Base-by-base conservation (phyloP, 2,329 filamentous ascomycete genomes). In the Colletotrichum trifolii region DNA sequence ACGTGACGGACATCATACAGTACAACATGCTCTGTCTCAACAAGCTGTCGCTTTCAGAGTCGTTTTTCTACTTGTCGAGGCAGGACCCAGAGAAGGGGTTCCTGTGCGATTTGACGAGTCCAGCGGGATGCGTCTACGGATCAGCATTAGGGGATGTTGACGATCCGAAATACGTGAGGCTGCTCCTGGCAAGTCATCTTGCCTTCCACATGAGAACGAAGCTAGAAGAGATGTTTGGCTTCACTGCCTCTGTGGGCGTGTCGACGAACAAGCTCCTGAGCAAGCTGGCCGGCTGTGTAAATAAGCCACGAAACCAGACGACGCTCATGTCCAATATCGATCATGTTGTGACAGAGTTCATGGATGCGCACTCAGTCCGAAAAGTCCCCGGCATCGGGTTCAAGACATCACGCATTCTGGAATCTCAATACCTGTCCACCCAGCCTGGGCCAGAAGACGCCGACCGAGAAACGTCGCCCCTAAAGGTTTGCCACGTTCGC, bases 261-360 rank as follows among this genome's bases (percentile, higher is more conserved):
- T 91, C 94, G 2, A 96, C 93, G 1, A 95, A 91, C 72, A 98
- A 98, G 76, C 77, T 95, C 6, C 82, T 97, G 10, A 89, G 92
- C 64, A 98, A 98, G 76, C 84, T 98, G 12, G 92, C 89, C 9
- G 95, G 95, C 11, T 91, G 88, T 74, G 82, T 90, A 64, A 88
- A 97, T 75, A 98, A 98, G 78, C 95, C 95, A 1, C 89, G 90
- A 64, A 91, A 88, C 66, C 96, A 98, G 76, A 98, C 95, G 0
- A 93, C 92, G 0, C 80, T 98, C 8, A 78, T 97, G 47, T 89
- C 91, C 6, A 87, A 91, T 2, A 86, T 87, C 58, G 80, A 81
- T 3, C 71, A 78, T 12, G 76, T 89, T 64, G 83, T 91, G 11
- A 81, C 82, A 7, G 74, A 76, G 0, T 98, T 98, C 72, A 83